These are phyloP conservation scores for Primulina huaijiensis DNA, from an alignment of 257 asterid genomes.

Conservation along the genomic window DNA sequence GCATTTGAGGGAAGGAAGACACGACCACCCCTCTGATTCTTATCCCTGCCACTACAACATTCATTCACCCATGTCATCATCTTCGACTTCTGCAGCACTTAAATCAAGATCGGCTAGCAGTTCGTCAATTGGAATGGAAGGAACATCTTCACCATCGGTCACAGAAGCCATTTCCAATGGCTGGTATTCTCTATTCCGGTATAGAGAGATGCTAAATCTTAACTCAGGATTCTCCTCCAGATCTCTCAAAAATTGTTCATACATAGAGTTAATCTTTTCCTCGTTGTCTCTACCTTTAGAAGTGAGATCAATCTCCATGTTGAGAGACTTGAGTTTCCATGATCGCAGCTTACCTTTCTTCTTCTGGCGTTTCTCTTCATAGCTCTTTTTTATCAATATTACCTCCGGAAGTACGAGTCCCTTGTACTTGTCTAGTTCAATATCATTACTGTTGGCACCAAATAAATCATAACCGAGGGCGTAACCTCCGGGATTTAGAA, in stretches of 20 bases:
- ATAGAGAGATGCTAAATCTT: constrained; percentile 25
- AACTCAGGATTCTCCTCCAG: constrained; percentile 16
- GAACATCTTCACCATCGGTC: constrained; percentile 18
- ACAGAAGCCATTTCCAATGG: constrained; percentile 29
- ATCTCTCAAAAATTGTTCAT: constrained; percentile 18
- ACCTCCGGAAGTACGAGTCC: constrained; percentile 8
- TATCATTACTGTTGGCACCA: constrained; percentile 10
- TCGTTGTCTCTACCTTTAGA: constrained; percentile 1
- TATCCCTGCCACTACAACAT: neutral
- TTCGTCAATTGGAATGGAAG: constrained; percentile 6
- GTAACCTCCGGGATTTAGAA: constrained; percentile 23
- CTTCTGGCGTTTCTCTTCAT: constrained; percentile 11
- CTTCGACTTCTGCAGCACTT: neutral
- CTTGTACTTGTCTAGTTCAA: constrained; percentile 8
- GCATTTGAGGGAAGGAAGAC: neutral
- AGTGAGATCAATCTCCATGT: constrained; percentile 11
- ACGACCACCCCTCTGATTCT: neutral
- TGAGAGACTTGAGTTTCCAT: constrained; percentile 6
- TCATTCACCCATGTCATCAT: constrained; percentile 8
- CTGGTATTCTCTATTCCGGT: constrained; percentile 26
- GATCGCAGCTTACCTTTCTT: constrained; percentile 1
- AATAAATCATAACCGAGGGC: constrained; percentile 26
- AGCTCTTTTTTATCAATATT: constrained; percentile 4
- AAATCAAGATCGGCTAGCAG: constrained; percentile 8
- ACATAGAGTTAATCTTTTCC: constrained; percentile 3